Conservation (phyloP, 1,139 yeast genomes). For the Debaryomyces fabryi region DNA sequence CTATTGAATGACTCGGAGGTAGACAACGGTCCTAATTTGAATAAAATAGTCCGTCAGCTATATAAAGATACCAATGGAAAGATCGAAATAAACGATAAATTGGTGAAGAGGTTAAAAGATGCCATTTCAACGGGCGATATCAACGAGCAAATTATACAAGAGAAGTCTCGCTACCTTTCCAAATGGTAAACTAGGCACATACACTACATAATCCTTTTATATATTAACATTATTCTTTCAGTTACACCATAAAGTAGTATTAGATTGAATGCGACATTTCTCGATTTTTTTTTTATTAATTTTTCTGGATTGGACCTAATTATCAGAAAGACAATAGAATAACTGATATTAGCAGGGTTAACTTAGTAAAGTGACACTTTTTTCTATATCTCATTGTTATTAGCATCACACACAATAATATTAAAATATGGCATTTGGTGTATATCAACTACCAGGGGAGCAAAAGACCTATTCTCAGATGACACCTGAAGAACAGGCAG, state of each 20-base stretch:
- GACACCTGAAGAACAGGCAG: conserved; percentile 93
- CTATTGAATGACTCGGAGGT: not conserved
- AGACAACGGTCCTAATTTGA: conserved; percentile 8
- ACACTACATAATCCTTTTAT: not conserved
- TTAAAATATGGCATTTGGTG: conserved; percentile 17
- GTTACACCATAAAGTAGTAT: not conserved
- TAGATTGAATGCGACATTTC: conserved; percentile 2
- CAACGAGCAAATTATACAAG: conserved; percentile 15
- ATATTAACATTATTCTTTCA: not conserved
- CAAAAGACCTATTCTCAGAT: conserved; percentile 61
- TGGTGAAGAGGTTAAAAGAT: conserved; percentile 11
- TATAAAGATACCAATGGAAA: conserved; percentile 16
- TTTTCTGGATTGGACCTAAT: conserved; percentile 1
- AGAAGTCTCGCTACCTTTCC: conserved; percentile 12
- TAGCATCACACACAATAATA: not conserved
- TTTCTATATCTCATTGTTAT: not conserved
- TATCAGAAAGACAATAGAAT: not conserved
- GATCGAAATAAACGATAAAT: conserved; percentile 10
- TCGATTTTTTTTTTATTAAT: conserved; percentile 3
- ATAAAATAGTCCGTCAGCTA: conserved; percentile 10
- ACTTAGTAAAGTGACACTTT: not conserved
- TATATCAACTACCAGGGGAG: conserved; percentile 24
- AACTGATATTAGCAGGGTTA: not conserved
- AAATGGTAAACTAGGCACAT: conserved; percentile 7
- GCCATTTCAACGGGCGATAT: conserved; percentile 12